These are phyloP conservation scores for Sisymbrium altissimum DNA, from an alignment of 345 rosid genomes.

Conservation along the genomic window DNA sequence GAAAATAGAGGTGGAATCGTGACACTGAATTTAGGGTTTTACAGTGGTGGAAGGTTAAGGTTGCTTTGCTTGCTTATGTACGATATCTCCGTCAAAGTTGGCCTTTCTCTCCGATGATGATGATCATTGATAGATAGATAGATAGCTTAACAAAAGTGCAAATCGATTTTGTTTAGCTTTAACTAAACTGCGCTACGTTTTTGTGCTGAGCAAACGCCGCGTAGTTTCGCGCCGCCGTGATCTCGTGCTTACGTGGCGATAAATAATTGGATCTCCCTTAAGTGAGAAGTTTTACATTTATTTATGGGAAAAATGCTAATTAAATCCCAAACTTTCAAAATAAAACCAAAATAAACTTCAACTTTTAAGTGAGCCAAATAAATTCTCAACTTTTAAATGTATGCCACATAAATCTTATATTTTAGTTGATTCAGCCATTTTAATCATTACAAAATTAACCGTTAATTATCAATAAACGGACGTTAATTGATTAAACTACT, in stretches of 20 bases:
- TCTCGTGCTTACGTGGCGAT: background rate
- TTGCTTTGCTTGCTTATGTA: conserved; percentile 15
- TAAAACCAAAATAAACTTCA: no score
- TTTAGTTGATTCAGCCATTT: no score
- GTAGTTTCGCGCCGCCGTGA: conserved; percentile 33
- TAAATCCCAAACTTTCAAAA: no score
- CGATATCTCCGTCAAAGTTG: conserved; percentile 17
- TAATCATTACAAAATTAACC: no score
- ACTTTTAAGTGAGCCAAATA: no score
- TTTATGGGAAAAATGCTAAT: no score
- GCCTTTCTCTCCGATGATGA: conserved; percentile 15
- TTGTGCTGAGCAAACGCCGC: conserved; percentile 27
- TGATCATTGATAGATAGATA: background rate
- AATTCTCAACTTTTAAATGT: no score
- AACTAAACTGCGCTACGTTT: conserved; percentile 27
- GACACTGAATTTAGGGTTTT: conserved; percentile 9
- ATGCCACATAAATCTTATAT: no score
- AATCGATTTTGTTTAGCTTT: background rate
- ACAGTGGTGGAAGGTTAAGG: background rate
- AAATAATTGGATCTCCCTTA: background rate
- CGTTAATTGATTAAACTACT: no score
- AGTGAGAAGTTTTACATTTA: no score
- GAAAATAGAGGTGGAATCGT: background rate
- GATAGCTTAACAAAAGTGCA: conserved; percentile 1
- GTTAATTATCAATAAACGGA: no score